Evolutionary conservation across 768 basidiomycete genomes (phyloP), one percentile per base, ranked within the genome.

Genomic region (Rhodosporidiobolus sp.): DNA sequence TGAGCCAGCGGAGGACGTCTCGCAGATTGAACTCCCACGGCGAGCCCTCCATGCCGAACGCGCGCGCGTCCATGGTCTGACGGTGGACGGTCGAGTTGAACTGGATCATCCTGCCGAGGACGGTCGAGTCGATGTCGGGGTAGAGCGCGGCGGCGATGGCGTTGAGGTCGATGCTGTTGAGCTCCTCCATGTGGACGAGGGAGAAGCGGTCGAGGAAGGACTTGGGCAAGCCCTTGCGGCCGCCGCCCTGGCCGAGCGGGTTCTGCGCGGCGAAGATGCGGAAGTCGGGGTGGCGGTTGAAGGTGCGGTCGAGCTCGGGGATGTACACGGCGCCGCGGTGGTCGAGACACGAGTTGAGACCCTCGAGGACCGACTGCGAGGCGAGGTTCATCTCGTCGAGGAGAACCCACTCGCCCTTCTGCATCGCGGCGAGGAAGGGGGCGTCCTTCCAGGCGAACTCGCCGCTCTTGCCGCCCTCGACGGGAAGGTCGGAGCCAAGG

Each of bases 21-120:
- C 95, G 90, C 43, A 99, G 84, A 80, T 99, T 99, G 84, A 98
- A 96, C 79, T 99, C 95, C 95, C 95, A 99, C 9, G 95, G 96
- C 66, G 87, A 74, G 14, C 72, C 70, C 48, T 73, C 71, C 58
- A 63, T 60, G 49, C 76, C 69, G 79, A 96, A 92, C 4, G 84
- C 74, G 28, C 87, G 86, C 63, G 86, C 85, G 30, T 86, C 76
- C 74, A 86, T 86, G 16, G 90, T 87, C 77, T 88, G 87, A 14
- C 87, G 84, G 62, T 88, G 88, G 57, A 98, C 83, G 19, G 83
- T 83, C 67, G 84, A 83, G 79, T 93, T 97, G 84, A 90, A 96
- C 2, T 84, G 77, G 63, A 98, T 91, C 91, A 98, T 95, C 57
- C 82, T 81, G 49, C 85, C 83, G 34, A 96, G 81, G 24, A 86